Evolutionary conservation across 441 rosid species (phyloP).

Genomic region (Breynia disticha): DNA sequence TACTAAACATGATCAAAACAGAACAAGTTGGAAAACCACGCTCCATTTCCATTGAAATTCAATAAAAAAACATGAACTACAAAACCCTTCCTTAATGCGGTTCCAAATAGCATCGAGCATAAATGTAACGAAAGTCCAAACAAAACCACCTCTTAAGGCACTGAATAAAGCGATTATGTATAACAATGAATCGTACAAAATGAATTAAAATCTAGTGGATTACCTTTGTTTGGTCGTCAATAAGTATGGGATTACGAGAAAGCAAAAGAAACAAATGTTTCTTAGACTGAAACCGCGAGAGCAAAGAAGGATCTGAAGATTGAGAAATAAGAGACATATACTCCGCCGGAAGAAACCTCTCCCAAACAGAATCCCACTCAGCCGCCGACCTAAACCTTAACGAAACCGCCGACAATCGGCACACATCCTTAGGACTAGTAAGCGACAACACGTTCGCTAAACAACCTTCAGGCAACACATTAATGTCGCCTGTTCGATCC

Average conservation of each 20-base stretch:
- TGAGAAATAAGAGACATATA: conserved; percentile 17
- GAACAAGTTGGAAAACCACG: too few relatives aligned
- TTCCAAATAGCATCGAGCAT: too few relatives aligned
- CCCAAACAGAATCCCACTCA: conserved; percentile 52
- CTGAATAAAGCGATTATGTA: too few relatives aligned
- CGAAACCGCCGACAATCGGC: conserved; percentile 32
- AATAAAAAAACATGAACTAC: too few relatives aligned
- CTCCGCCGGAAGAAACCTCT: conserved; percentile 39
- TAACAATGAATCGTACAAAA: not conserved
- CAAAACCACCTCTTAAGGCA: too few relatives aligned
- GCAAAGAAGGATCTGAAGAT: conserved; percentile 15
- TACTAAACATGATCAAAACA: too few relatives aligned
- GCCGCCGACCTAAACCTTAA: conserved; percentile 33
- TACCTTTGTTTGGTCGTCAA: conserved; percentile 47
- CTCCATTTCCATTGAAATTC: too few relatives aligned
- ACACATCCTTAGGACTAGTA: conserved; percentile 25
- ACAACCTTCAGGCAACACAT: conserved; percentile 16
- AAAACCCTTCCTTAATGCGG: too few relatives aligned
- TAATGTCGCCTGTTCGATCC: not conserved
- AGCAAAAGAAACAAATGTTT: conserved; percentile 43
- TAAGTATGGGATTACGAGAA: conserved; percentile 38
- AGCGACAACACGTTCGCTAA: conserved; percentile 14
- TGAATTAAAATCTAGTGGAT: too few relatives aligned
- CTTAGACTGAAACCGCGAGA: conserved; percentile 18
- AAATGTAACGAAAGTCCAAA: too few relatives aligned